These are phyloP conservation scores for Fagus crenata DNA, from an alignment of 306 rosid species.

Conservation along the genomic window DNA sequence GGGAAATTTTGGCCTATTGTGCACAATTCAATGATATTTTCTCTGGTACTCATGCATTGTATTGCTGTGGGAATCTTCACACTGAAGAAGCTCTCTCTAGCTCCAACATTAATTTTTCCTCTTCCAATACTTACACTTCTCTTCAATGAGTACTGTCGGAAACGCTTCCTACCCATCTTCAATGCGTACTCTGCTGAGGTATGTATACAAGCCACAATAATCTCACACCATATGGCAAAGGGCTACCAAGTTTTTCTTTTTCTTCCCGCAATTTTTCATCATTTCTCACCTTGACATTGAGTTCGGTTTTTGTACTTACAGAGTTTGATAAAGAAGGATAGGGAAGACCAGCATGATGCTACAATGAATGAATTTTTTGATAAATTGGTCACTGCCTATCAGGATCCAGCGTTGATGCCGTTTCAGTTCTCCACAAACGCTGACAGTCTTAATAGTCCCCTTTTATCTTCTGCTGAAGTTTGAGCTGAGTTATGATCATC, in stretches of 20 bases:
- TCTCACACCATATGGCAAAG: neutral
- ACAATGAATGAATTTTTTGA: slow-evolving; percentile 57
- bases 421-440: slow-evolving; percentile 40
- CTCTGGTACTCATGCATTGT: slow-evolving; percentile 86
- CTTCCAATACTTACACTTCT: slow-evolving; percentile 84
- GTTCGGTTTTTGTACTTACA: slow-evolving; percentile 36
- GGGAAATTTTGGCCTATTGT: slow-evolving; percentile 92
- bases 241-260: neutral
- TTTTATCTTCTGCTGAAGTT: slow-evolving; percentile 41
- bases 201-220: slow-evolving; percentile 29
- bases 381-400: slow-evolving; percentile 56
- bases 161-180: slow-evolving; percentile 84
- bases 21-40: slow-evolving; percentile 79
- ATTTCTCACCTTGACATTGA: slow-evolving; percentile 17
- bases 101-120: slow-evolving; percentile 56
- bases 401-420: slow-evolving; percentile 80
- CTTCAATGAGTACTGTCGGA: slow-evolving; percentile 89
- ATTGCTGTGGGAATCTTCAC: slow-evolving; percentile 94
- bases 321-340: slow-evolving; percentile 85
- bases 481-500: slow-evolving; percentile 28
- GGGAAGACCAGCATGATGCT: slow-evolving; percentile 57
- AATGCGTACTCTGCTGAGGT: slow-evolving; percentile 82
- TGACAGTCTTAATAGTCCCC: slow-evolving; percentile 57
- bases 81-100: slow-evolving; percentile 52
- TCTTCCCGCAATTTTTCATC: slow-evolving; percentile 1